phyloP scores from a whole-genome alignment of 2,329 filamentous ascomycete species.

The Cyclaneusma minus region DNA sequence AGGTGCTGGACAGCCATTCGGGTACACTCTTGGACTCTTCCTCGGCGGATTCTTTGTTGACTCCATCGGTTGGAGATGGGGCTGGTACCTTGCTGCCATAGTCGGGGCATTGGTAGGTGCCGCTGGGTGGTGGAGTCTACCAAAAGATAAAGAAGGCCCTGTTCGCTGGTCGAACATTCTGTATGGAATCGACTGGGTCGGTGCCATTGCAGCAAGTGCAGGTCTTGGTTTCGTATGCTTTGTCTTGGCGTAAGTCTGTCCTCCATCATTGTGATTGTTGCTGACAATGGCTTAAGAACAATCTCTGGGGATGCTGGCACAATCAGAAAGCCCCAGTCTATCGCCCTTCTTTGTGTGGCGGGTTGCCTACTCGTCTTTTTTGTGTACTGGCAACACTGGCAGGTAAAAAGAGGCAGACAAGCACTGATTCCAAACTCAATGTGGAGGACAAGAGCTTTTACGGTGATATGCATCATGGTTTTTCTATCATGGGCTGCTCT shows the following conservation, averaged over 20 bases:
- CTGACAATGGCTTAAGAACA: conserved; percentile 5
- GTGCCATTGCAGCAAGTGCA: conserved; percentile 28
- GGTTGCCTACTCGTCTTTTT: conserved; percentile 30
- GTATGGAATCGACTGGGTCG: conserved; percentile 43
- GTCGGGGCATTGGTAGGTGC: too few relatives aligned
- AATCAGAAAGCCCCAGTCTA: conserved; percentile 27
- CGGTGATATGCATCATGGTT: conserved; percentile 17
- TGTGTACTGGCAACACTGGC: conserved; percentile 34
- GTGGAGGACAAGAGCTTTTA: conserved; percentile 19
- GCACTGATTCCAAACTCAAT: conserved; percentile 20
- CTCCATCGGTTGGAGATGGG: conserved; percentile 33
- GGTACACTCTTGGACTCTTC: conserved; percentile 33
- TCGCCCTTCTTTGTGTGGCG: conserved; percentile 29
- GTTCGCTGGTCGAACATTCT: too few relatives aligned
- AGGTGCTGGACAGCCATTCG: conserved; percentile 32
- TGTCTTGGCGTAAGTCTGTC: conserved; percentile 32
- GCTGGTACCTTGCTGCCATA: conserved; percentile 31
- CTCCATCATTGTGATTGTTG: background rate
- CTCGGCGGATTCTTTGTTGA: conserved; percentile 32
- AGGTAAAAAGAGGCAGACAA: conserved; percentile 21
- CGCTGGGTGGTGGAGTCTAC: too few relatives aligned
- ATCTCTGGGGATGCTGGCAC: conserved; percentile 23
- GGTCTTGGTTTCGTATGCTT: conserved; percentile 34
- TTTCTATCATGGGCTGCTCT: conserved; percentile 19
- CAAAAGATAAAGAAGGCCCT: too few relatives aligned